Base-by-base conservation (phyloP, 2,329 filamentous ascomycete genomes). In the Fusarium cicatricum region DNA sequence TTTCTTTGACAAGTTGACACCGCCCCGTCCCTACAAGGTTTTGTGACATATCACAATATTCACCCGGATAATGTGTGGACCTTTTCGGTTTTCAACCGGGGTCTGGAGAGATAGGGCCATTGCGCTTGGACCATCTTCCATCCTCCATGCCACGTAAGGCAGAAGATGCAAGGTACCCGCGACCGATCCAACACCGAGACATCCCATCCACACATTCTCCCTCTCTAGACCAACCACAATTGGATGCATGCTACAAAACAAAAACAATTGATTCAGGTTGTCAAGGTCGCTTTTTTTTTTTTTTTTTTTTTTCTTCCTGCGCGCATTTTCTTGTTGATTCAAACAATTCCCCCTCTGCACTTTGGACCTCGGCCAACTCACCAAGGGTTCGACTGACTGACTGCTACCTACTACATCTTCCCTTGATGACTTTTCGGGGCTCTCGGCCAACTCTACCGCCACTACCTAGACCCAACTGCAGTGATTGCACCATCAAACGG, bases 161-260 rank as follows among this genome's bases (percentile, higher is more conserved):
- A 33, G 37, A 37, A 46, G 19, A 48, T 67, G 64, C 64, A 67
- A 67, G 64, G 64, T 67, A 67, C 64, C 64, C 64, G 64, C 64
- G 55, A 47, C 54, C 56, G n/a, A n/a, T n/a, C n/a, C 42, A 59
- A 61, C 43, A 41, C 53, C 45, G 51, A 42, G 50, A 54, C 36
- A 29, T 37, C 23, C 21, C 46, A 40, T 29, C 26, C 41, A 39
- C 41, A 37, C 43, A 47, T 23, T 39, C 53, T 26, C 23, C 9
- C 29, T 32, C 29, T 32, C 12, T 14, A n/a, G 14, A 32, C 29
- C 29, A 32, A 10, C 23, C 23, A 8, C 23, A 26, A 26, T 26
- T 10, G 23, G 6, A 10, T 8, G 23, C 9, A 10, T 8, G 23
- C 9, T 10, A 26, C 23, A 26, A 26, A 10, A 26, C 23, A 26